Percentiles rank a stretch among this genome's conserved stretches.
Conservation (phyloP, 306 rosid genomes). For the Casuarina equisetifolia region DNA sequence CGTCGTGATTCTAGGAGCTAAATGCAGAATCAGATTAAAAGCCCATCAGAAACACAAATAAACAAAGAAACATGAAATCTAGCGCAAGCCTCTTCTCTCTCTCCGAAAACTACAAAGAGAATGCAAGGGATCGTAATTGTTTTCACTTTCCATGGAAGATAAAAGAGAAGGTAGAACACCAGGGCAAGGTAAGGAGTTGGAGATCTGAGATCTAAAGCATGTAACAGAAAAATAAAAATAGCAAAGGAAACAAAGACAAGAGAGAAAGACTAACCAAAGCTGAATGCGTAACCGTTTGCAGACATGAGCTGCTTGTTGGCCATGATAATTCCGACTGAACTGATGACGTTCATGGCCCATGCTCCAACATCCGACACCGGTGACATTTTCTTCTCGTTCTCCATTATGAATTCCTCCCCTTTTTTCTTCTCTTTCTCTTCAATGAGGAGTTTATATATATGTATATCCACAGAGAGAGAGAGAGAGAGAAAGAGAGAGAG, state of each 20-base stretch:
- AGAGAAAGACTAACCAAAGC: constrained; percentile 51
- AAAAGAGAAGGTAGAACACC: neutral
- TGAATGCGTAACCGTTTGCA: constrained; percentile 64
- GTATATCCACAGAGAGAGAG: neutral
- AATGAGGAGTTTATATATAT: neutral
- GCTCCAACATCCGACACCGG: constrained; percentile 78
- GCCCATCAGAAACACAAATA: neutral
- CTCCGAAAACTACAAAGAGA: no score
- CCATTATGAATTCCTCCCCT: constrained; percentile 39
- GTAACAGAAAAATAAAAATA: constrained; percentile 5
- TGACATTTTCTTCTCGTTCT: constrained; percentile 65
- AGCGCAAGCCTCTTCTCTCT: neutral
- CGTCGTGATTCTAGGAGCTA: neutral
- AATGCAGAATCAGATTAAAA: neutral
- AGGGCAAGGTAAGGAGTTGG: neutral
- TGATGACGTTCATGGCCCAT: constrained; percentile 86
- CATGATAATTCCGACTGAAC: constrained; percentile 91
- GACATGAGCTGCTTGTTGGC: constrained; percentile 96
- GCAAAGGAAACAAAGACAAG: constrained; percentile 2
- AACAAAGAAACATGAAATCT: neutral
- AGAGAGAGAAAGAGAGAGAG: neutral
- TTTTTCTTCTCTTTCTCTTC: neutral
- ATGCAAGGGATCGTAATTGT: no score
- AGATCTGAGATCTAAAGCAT: constrained; percentile 5
- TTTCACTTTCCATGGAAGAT: no score